Conservation (phyloP, 768 basidiomycete genomes). For the Gloeophyllum trabeum region DNA sequence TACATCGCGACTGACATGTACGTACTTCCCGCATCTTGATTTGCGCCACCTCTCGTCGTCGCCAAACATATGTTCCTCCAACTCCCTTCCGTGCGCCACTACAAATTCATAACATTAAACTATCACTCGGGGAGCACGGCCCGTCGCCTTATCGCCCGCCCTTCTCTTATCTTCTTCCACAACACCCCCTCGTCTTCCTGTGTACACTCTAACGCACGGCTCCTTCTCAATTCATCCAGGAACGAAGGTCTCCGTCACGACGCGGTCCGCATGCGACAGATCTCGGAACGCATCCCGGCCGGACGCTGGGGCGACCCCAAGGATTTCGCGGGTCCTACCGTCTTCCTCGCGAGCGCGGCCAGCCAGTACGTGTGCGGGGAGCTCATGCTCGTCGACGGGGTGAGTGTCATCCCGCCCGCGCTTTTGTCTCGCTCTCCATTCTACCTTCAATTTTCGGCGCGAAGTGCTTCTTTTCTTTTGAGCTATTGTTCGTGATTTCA, state of each 20-base stretch:
- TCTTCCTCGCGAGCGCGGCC: slow-evolving; percentile 54
- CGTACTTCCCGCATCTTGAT: slow-evolving; percentile 8
- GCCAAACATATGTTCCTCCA: slow-evolving; percentile 1
- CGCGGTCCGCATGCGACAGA: slow-evolving; percentile 49
- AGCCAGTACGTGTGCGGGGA: slow-evolving; percentile 65
- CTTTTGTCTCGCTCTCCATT: too few species aligned
- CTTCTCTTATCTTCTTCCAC: neutral
- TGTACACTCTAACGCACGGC: neutral
- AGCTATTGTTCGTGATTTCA: too few species aligned
- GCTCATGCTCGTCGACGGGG: slow-evolving; percentile 56
- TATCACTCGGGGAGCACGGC: slow-evolving; percentile 6
- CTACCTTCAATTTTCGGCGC: too few species aligned
- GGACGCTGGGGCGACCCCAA: slow-evolving; percentile 55
- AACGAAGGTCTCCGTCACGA: slow-evolving; percentile 55
- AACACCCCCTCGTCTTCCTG: neutral
- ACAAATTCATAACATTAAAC: slow-evolving; percentile 3
- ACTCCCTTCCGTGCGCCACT: neutral
- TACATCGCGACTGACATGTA: slow-evolving; percentile 88
- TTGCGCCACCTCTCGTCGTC: neutral
- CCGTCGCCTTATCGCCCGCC: slow-evolving; percentile 9
- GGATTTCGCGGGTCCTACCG: slow-evolving; percentile 58
- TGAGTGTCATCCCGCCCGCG: slow-evolving; percentile 25
- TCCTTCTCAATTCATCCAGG: slow-evolving; percentile 24
- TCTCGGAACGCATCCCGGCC: slow-evolving; percentile 61
- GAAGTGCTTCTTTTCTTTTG: too few species aligned